A percentile compares a stretch with the other conserved stretches of the same genome.
These are phyloP conservation scores for Trichoderma oligosporum DNA, from an alignment of 2,329 filamentous ascomycete genomes.

Conservation along the genomic window DNA sequence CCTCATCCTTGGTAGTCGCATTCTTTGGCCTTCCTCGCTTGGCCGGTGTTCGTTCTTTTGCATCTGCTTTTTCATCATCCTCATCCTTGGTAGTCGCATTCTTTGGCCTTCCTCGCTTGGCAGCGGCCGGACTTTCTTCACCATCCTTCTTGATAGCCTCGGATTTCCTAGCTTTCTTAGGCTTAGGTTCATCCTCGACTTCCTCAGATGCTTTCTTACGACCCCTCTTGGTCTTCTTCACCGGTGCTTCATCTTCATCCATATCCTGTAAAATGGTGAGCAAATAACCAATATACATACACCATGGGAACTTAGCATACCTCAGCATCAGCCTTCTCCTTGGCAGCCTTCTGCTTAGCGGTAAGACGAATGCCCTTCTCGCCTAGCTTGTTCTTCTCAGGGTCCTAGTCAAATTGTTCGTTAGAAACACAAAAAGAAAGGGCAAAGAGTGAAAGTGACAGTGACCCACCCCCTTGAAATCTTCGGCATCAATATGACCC, in stretches of 20 bases:
- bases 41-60: background rate
- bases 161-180: conserved; percentile 36
- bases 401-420: conserved; percentile 53
- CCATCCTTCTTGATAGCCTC: conserved; percentile 28
- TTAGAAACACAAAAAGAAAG: conserved; percentile 7
- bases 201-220: conserved; percentile 35
- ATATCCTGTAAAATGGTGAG: conserved; percentile 21
- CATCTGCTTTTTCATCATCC: background rate
- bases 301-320: conserved; percentile 18
- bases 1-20: background rate
- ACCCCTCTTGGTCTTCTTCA: conserved; percentile 35
- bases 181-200: conserved; percentile 33
- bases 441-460: background rate
- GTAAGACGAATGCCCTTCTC: conserved; percentile 58
- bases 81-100: too few relatives aligned
- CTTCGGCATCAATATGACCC: conserved; percentile 77
- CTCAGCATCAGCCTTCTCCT: conserved; percentile 30
- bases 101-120: conserved; percentile 25
- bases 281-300: conserved; percentile 21
- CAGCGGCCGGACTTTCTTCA: conserved; percentile 25
- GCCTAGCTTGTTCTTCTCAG: conserved; percentile 68
- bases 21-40: conserved; percentile 18
- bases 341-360: conserved; percentile 36
- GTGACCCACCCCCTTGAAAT: conserved; percentile 81
- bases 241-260: conserved; percentile 29